Conservation (phyloP, 1,284 basidiomycete species). For the Pseudozyma thailandica region DNA sequence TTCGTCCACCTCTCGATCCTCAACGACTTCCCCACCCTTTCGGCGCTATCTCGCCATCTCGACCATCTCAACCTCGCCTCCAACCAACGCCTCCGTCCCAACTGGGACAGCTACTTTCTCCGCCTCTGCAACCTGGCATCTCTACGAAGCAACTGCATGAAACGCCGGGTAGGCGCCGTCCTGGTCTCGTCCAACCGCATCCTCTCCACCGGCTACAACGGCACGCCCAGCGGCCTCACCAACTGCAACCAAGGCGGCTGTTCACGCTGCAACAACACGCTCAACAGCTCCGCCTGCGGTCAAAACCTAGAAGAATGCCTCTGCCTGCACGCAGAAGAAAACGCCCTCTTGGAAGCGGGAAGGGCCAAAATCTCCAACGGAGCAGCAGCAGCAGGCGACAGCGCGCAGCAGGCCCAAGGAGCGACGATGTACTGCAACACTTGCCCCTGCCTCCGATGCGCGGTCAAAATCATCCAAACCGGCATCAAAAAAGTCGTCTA, state of each 20-base stretch:
- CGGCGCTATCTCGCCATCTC: slow-evolving; percentile 75
- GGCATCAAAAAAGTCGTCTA: slow-evolving; percentile 94
- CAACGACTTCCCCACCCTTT: slow-evolving; percentile 76
- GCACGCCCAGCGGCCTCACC: slow-evolving; percentile 85
- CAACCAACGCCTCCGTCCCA: slow-evolving; percentile 78
- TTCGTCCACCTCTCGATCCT: slow-evolving; percentile 75
- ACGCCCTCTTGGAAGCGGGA: slow-evolving; percentile 92
- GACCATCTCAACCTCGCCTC: slow-evolving; percentile 78
- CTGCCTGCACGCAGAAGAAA: slow-evolving; percentile 98
- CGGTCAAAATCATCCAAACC: slow-evolving; percentile 95
- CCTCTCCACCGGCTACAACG: slow-evolving; percentile 97
- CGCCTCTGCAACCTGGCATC: slow-evolving; percentile 65
- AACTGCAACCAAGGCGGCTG: slow-evolving; percentile 68
- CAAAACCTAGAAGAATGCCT: slow-evolving; percentile 83
- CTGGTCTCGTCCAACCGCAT: slow-evolving; percentile 85
- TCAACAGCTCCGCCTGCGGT: slow-evolving; percentile 65
- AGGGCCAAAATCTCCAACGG: slow-evolving; percentile 71
- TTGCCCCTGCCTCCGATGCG: slow-evolving; percentile 94
- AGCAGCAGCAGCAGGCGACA: no score
- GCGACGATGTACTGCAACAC: slow-evolving; percentile 89
- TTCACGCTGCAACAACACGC: slow-evolving; percentile 59
- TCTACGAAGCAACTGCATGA: slow-evolving; percentile 76
- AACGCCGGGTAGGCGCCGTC: slow-evolving; percentile 91
- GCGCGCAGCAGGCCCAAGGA: no score
- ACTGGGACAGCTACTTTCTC: slow-evolving; percentile 67